Percentiles rank a stretch among this genome's conserved stretches.
Conservation (phyloP, 169 alveolate species). For the Cryptosporidium ryanae region DNA sequence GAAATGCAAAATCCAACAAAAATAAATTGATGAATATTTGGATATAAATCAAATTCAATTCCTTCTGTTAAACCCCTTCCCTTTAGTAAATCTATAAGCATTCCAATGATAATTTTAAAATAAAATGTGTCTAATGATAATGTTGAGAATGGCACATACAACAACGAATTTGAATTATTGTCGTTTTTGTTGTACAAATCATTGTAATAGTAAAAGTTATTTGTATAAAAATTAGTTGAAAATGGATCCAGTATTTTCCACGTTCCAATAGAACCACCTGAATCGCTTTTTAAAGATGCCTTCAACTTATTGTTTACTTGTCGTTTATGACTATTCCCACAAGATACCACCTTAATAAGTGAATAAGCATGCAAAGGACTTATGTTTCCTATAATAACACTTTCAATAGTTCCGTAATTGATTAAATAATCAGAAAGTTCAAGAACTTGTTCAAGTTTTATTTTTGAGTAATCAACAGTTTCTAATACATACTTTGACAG, state of each 20-base stretch:
- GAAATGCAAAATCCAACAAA: not conserved
- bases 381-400: slow-evolving; percentile 42
- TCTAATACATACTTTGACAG: not conserved
- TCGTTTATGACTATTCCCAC: not conserved
- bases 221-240: not conserved
- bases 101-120: slow-evolving; percentile 5
- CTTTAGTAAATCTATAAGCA: not conserved
- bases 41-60: slow-evolving; percentile 8
- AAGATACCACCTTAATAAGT: not conserved
- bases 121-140: not conserved
- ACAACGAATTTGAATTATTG: slow-evolving; percentile 16
- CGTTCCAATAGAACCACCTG: slow-evolving; percentile 1
- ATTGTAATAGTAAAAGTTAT: slow-evolving; percentile 5
- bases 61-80: not conserved
- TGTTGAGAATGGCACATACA: slow-evolving; percentile 41
- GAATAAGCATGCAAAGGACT: slow-evolving; percentile 37
- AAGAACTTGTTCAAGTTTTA: slow-evolving; percentile 18
- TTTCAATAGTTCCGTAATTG: slow-evolving; percentile 13
- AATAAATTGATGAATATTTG: slow-evolving; percentile 5
- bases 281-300: not conserved
- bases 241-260: slow-evolving; percentile 41
- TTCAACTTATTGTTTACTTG: not conserved
- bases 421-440: slow-evolving; percentile 9
- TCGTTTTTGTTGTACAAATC: not conserved
- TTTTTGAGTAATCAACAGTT: not conserved